Evolutionary conservation across 2,329 filamentous ascomycete species (phyloP), one percentile per base, ranked within the genome.

Genomic region (Colletotrichum plurivorum): DNA sequence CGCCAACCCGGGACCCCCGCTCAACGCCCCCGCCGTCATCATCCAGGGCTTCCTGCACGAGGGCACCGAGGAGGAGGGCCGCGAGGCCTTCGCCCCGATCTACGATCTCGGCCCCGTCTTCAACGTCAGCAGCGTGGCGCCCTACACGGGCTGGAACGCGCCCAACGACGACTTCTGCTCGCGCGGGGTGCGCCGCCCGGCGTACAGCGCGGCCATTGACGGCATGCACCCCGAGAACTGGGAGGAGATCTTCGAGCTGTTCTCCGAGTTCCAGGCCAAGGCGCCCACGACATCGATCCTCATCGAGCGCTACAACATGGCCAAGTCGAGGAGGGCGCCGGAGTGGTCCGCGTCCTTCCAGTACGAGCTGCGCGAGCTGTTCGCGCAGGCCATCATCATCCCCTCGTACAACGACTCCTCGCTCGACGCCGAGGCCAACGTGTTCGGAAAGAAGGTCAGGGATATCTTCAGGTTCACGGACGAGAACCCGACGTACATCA

Each of bases 241-340:
- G 80, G 76, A 75, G 7, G 66, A 76, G 27, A 73, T 82, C 22
- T 83, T 79, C 78, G 73, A 81, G 54, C 71, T 78, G 39, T 83
- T 79, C 71, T 73, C 68, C 20, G 71, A 61, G 1, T 83, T 83
- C 73, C 45, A 46, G 18, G 74, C 78, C 59, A 69, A 74, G 27
- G 74, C 77, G 60, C 64, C 76, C 0, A 78, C 79, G 60, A 75
- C 73, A 1, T 70, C 72, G 3, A 68, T 82, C 6, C 70, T 83
- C 3, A 74, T 79, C 36, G 76, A 78, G 71, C 74, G 74, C n/a
- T 83, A 83, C 72, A 76, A 78, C 10, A 70, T 78, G 12, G 74
- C 61, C 31, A 76, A 78, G 52, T 16, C 45, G 16, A 73, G 77
- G 3, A 72, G 76, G 16, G 45, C 10, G 15, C 18, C 16, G 7